Percentiles rank a stretch among this genome's conserved stretches.
Conservation (phyloP, 768 basidiomycete species). For the Leccinum subgranulosum region DNA sequence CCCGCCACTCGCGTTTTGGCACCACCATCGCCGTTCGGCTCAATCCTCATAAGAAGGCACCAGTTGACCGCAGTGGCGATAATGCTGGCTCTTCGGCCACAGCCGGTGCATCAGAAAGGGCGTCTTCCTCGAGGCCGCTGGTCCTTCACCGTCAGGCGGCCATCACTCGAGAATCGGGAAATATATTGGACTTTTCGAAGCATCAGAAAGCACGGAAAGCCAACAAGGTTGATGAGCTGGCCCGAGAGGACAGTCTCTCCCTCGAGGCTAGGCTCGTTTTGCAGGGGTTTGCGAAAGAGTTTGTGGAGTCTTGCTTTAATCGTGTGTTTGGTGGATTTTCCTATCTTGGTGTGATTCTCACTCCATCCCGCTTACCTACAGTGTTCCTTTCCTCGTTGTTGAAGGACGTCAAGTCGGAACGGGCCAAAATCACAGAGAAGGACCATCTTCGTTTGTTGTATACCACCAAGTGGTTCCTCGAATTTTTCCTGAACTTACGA, state of each 20-base stretch:
- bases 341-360: conserved; percentile 17
- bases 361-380: conserved; percentile 30
- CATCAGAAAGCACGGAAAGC: conserved; percentile 57
- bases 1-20: conserved; percentile 94
- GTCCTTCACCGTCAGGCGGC: conserved; percentile 88
- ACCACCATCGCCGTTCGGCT: conserved; percentile 86
- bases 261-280: conserved; percentile 62
- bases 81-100: conserved; percentile 21
- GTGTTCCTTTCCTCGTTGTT: conserved; percentile 84
- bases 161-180: conserved; percentile 62
- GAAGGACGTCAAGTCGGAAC: conserved; percentile 91
- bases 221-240: conserved; percentile 63
- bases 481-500: conserved; percentile 71
- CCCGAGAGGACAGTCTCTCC: conserved; percentile 63
- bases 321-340: conserved; percentile 46
- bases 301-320: conserved; percentile 86
- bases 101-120: conserved; percentile 17
- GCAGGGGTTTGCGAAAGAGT: conserved; percentile 66
- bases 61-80: conserved; percentile 17
- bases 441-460: conserved; percentile 88
- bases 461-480: conserved; percentile 87
- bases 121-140: conserved; percentile 46
- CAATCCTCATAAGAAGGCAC: conserved; percentile 50
- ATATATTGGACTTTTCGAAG: conserved; percentile 69
- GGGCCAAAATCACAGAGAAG: conserved; percentile 90